Percentiles rank a stretch among this genome's conserved stretches.
Conservation (phyloP, 2,329 filamentous ascomycete species). For the Aspergillaceae sp. region DNA sequence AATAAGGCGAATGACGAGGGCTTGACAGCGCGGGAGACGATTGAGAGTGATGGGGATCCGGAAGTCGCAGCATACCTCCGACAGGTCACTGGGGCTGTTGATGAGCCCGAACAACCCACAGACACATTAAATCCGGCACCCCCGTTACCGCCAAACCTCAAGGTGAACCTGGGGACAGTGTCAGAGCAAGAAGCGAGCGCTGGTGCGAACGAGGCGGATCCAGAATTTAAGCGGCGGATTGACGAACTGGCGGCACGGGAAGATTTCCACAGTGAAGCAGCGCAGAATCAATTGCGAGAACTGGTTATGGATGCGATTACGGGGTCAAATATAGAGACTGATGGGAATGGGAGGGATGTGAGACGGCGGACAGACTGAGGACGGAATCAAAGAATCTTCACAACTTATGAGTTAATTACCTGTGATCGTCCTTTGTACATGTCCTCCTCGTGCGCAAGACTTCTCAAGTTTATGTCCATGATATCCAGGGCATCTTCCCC, state of each 20-base stretch:
- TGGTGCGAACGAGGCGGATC: conserved; percentile 59
- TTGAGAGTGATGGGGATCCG: conserved; percentile 67
- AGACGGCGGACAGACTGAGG: conserved; percentile 52
- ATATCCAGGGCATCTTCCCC: too few relatives aligned
- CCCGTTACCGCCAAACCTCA: conserved; percentile 64
- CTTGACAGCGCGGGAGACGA: conserved; percentile 70
- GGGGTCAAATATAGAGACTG: conserved; percentile 52
- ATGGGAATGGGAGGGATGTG: conserved; percentile 58
- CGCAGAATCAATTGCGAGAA: conserved; percentile 67
- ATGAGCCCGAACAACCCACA: conserved; percentile 17
- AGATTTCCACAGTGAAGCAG: conserved; percentile 73
- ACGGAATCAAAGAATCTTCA: not conserved
- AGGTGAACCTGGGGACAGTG: conserved; percentile 69
- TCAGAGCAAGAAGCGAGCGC: conserved; percentile 48
- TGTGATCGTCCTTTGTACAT: too few relatives aligned
- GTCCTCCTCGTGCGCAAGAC: too few relatives aligned
- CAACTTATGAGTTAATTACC: too few relatives aligned
- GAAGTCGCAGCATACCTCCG: conserved; percentile 64
- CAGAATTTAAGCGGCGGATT: conserved; percentile 75
- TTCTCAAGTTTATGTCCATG: too few relatives aligned
- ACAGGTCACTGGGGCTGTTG: conserved; percentile 22
- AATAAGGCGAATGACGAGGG: conserved; percentile 62
- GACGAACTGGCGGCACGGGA: conserved; percentile 76
- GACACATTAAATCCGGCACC: conserved; percentile 44
- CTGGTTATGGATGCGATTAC: conserved; percentile 73